Evolutionary conservation across 164 flowering plant genomes (phyloP).

Genomic region (Nymphaea colorata): DNA sequence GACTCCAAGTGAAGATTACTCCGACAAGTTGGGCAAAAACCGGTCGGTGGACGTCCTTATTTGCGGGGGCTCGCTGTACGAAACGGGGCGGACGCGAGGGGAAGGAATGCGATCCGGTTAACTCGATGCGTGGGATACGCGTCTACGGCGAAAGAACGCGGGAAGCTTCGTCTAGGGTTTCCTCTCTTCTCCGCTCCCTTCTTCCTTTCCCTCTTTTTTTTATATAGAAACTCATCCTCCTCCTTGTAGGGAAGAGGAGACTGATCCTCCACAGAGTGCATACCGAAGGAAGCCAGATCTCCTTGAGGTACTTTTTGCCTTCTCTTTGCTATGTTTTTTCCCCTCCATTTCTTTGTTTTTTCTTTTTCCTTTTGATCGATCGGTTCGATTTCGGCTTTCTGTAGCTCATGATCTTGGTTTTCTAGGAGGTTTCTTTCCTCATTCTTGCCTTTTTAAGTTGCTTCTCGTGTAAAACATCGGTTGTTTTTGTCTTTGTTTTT

Average conservation of each 20-base stretch:
- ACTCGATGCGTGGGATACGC: not conserved
- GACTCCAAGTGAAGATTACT: no score
- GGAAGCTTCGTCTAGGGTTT: not conserved
- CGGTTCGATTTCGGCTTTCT: no score
- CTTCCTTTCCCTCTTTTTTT: not conserved
- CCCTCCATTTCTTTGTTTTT: not conserved
- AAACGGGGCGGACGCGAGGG: not conserved
- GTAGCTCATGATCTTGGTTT: no score
- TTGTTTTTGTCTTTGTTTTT: no score
- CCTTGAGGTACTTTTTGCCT: not conserved
- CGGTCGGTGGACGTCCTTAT: not conserved
- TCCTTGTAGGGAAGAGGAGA: not conserved
- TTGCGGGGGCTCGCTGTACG: not conserved
- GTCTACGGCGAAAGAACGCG: not conserved
- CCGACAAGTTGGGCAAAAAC: no score
- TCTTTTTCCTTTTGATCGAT: no score
- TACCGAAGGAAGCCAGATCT: not conserved
- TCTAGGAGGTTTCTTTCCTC: no score
- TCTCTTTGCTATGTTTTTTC: not conserved
- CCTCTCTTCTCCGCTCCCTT: not conserved
- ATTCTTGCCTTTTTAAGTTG: no score
- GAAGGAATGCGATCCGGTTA: not conserved
- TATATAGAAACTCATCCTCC: not conserved
- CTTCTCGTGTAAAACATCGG: no score
- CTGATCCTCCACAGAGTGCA: not conserved